phyloP scores from a whole-genome alignment of 495 filamentous ascomycete species.

The Podospora pseudocomata region DNA sequence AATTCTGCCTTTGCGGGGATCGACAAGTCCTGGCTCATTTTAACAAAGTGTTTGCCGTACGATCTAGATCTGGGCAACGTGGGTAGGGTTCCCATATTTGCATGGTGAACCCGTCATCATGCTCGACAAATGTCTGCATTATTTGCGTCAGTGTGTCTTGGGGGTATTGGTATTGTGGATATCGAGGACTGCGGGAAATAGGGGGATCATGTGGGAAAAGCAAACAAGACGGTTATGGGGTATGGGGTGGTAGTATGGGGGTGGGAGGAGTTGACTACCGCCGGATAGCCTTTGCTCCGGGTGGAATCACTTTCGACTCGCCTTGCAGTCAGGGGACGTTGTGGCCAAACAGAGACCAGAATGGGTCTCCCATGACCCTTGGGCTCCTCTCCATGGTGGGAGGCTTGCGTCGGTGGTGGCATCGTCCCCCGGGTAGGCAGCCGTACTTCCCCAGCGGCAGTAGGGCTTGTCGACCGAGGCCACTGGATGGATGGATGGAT shows the following conservation, averaged over 20 bases:
- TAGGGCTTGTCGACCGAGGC: conserved; percentile 42
- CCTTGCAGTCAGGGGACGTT: conserved; percentile 49
- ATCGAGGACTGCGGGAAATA: not conserved
- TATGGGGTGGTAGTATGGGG: not conserved
- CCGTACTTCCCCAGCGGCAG: conserved; percentile 52
- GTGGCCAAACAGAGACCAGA: conserved; percentile 53
- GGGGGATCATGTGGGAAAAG: not conserved
- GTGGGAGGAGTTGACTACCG: not conserved
- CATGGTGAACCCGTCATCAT: conserved; percentile 45
- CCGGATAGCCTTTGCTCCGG: not conserved
- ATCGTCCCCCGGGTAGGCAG: conserved; percentile 37
- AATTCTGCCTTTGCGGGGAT: conserved; percentile 17
- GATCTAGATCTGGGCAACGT: conserved; percentile 31
- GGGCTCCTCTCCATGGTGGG: conserved; percentile 42
- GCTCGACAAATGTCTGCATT: conserved; percentile 37
- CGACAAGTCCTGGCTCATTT: conserved; percentile 18
- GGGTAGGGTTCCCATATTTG: conserved; percentile 49
- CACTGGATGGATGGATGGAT: conserved; percentile 11
- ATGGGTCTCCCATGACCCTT: conserved; percentile 43
- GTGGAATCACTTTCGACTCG: conserved; percentile 25
- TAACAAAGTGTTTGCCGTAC: conserved; percentile 33
- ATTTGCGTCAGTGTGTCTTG: not conserved
- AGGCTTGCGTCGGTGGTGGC: conserved; percentile 32
- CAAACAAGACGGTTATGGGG: not conserved
- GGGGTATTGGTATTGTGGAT: not conserved